These are phyloP conservation scores for Tylopilus sp. DNA, from an alignment of 768 basidiomycete species.

Conservation along the genomic window DNA sequence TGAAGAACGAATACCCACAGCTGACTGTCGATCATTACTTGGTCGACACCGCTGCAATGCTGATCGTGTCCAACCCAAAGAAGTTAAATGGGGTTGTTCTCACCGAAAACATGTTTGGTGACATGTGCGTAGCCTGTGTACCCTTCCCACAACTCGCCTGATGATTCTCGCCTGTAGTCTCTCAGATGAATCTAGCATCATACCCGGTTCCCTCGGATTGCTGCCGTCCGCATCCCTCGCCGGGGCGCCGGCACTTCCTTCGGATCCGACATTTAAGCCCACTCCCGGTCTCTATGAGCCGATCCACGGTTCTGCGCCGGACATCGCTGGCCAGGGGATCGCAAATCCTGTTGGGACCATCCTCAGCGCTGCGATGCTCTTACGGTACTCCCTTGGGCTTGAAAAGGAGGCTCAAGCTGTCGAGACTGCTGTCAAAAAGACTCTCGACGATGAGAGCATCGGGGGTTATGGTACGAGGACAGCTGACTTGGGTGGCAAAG, in stretches of 20 bases:
- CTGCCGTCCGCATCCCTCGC: constrained; percentile 96
- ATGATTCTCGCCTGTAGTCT: constrained; percentile 48
- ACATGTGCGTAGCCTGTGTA: constrained; percentile 66
- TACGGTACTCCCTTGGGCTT: constrained; percentile 91
- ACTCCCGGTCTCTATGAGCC: constrained; percentile 94
- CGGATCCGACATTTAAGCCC: constrained; percentile 60
- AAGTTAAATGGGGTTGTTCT: constrained; percentile 95
- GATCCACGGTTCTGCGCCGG: constrained; percentile 92
- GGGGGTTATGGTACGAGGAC: constrained; percentile 83
- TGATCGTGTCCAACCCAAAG: constrained; percentile 84
- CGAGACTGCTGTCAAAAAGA: constrained; percentile 87
- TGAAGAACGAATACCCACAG: constrained; percentile 84
- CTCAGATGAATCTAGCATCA: constrained; percentile 95
- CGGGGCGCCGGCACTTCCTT: constrained; percentile 67
- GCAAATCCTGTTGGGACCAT: constrained; percentile 96
- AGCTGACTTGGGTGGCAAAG: constrained; percentile 81
- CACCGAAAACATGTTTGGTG: constrained; percentile 95
- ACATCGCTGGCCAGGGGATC: constrained; percentile 91
- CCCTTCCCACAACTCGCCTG: constrained; percentile 1
- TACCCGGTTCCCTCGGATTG: constrained; percentile 95
- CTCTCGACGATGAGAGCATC: constrained; percentile 62
- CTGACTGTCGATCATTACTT: constrained; percentile 85
- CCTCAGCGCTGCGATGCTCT: constrained; percentile 88
- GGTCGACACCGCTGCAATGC: constrained; percentile 95
- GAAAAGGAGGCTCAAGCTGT: constrained; percentile 82